A percentile compares a stretch with the other conserved stretches of the same genome.
Conservation (phyloP, 192 early-diverging fungal genomes). For the Linnemannia hyalina region DNA sequence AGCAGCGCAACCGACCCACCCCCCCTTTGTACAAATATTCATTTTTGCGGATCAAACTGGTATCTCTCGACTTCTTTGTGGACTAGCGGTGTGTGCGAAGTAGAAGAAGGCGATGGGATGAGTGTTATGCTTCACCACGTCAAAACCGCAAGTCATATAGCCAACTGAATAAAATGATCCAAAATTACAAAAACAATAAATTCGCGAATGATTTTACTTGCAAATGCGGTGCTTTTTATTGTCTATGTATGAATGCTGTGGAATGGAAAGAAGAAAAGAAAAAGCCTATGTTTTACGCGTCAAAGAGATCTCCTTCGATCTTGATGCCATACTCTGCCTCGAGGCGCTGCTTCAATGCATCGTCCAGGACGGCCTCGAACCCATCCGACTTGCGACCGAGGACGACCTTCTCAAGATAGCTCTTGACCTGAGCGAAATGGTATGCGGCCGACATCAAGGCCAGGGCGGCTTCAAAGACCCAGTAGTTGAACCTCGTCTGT, state of each 20-base stretch:
- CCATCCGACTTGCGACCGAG: constrained; percentile 56
- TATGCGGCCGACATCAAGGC: constrained; percentile 72
- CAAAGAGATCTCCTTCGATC: constrained; percentile 83
- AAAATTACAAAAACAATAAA: background rate
- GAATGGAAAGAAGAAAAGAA: background rate
- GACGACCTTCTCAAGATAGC: constrained; percentile 53
- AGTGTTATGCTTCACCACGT: too few species aligned
- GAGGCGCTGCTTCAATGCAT: constrained; percentile 72
- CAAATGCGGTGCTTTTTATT: too few species aligned
- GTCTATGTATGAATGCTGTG: background rate
- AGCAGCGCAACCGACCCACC: too few species aligned
- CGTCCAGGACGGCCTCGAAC: constrained; percentile 84
- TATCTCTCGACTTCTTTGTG: too few species aligned
- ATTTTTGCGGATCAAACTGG: too few species aligned
- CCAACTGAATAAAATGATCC: background rate
- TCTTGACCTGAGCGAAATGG: constrained; percentile 62
- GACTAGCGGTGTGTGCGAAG: background rate
- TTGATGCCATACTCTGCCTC: constrained; percentile 84
- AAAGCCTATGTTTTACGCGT: constrained; percentile 63
- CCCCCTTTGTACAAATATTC: too few species aligned
- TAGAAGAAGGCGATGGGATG: background rate
- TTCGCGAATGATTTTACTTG: background rate
- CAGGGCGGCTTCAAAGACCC: constrained; percentile 70
- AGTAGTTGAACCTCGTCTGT: constrained; percentile 56
- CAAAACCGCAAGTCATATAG: too few species aligned